phyloP scores from a whole-genome alignment of 2,329 filamentous ascomycete genomes.

The Cyphellophora europaea region DNA sequence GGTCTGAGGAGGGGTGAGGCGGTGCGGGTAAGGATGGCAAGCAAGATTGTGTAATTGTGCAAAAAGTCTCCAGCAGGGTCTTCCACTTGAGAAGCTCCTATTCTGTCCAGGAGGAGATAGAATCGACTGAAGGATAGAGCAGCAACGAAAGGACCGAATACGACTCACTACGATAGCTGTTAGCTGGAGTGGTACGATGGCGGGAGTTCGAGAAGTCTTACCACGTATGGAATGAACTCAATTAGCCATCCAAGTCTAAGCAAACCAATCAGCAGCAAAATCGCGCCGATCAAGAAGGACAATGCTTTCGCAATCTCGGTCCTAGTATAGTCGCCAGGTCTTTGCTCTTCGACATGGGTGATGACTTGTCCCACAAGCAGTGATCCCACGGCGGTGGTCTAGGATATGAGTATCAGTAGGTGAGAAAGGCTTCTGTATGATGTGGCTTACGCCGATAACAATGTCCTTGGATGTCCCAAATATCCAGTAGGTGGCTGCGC shows the following conservation, averaged over 20 bases:
- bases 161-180: too few species aligned
- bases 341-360: conserved; percentile 44
- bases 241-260: conserved; percentile 79
- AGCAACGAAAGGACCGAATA: too few species aligned
- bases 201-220: too few species aligned
- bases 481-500: conserved; percentile 87
- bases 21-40: too few species aligned
- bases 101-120: too few species aligned
- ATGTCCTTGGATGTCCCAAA: conserved; percentile 98
- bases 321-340: conserved; percentile 43
- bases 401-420: background rate
- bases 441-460: conserved; percentile 60
- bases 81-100: too few species aligned
- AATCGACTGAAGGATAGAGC: too few species aligned
- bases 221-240: conserved; percentile 82
- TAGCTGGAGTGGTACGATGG: too few species aligned
- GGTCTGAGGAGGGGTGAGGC: too few species aligned
- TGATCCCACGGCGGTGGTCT: conserved; percentile 80
- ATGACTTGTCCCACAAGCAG: conserved; percentile 79
- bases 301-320: conserved; percentile 68
- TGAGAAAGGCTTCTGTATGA: background rate
- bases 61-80: too few species aligned
- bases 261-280: conserved; percentile 69
- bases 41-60: too few species aligned
- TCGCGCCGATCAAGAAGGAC: conserved; percentile 64